Percentiles rank a stretch among this genome's conserved stretches.
These are phyloP conservation scores for Naematelia aurantialba DNA, from an alignment of 768 basidiomycete genomes.

Conservation along the genomic window DNA sequence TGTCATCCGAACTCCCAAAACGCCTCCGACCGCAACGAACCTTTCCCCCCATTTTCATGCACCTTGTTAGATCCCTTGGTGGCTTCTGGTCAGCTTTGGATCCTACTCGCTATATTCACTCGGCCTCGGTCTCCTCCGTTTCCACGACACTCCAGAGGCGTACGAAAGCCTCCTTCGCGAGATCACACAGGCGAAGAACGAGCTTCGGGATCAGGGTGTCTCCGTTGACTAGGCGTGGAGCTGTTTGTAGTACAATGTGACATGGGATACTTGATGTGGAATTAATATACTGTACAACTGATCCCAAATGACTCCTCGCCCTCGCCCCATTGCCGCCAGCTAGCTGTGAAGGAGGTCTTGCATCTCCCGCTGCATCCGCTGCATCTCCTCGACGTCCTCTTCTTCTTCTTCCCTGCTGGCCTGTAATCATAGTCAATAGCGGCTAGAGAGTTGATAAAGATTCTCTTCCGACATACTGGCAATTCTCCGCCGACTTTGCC, in stretches of 20 bases:
- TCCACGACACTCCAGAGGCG: conserved; percentile 74
- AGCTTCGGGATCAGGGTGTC: conserved; percentile 61
- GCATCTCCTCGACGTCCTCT: conserved; percentile 82
- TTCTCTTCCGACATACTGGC: conserved; percentile 60
- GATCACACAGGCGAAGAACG: conserved; percentile 60
- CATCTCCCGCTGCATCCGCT: conserved; percentile 82
- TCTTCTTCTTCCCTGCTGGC: conserved; percentile 61
- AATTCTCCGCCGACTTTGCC: conserved; percentile 67
- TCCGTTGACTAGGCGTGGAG: conserved; percentile 57
- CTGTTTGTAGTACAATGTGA: neutral
- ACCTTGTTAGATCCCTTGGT: conserved; percentile 75
- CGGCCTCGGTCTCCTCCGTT: conserved; percentile 69
- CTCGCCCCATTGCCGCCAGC: neutral
- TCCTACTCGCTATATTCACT: conserved; percentile 74
- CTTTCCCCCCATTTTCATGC: no score
- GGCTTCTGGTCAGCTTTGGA: conserved; percentile 73
- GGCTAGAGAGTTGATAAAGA: neutral
- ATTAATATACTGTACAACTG: conserved; percentile 1
- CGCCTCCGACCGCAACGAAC: neutral
- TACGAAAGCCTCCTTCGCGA: conserved; percentile 67
- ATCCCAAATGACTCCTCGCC: neutral
- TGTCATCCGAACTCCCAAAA: neutral
- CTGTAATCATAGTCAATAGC: conserved; percentile 53
- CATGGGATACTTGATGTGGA: neutral
- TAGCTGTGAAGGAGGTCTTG: conserved; percentile 63